A percentile compares a stretch with the other conserved stretches of the same genome.
These are phyloP conservation scores for Mercurialis annua DNA, from an alignment of 345 rosid genomes.

Conservation along the genomic window DNA sequence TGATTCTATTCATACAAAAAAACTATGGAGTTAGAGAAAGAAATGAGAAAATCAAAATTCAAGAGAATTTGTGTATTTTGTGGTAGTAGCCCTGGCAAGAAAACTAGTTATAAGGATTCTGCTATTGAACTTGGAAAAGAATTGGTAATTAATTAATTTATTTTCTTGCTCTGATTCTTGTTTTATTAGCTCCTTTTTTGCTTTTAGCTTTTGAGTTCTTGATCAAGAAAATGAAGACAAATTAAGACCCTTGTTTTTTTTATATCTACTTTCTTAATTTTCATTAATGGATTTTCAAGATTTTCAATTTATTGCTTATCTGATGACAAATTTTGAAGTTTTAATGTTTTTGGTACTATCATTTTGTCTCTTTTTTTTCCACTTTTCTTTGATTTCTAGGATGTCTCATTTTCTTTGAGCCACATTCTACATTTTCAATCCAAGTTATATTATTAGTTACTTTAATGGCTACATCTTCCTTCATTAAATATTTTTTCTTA, in stretches of 20 bases:
- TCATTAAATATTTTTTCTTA: background rate
- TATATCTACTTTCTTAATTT: too few relatives aligned
- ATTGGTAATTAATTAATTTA: conserved; percentile 14
- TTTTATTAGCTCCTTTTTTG: conserved; percentile 13
- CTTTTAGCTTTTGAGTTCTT: background rate
- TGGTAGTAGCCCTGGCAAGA: conserved; percentile 35
- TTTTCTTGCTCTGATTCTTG: background rate
- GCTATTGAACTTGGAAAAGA: conserved; percentile 33
- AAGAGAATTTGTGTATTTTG: conserved; percentile 33
- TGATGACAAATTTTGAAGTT: background rate
- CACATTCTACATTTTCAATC: background rate
- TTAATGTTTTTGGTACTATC: background rate
- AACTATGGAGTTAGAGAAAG: conserved; percentile 18
- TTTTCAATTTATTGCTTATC: too few relatives aligned
- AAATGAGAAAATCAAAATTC: conserved; percentile 25
- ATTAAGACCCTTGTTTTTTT: background rate
- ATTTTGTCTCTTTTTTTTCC: background rate
- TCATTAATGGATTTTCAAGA: too few relatives aligned
- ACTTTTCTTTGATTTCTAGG: background rate
- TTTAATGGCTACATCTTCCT: too few relatives aligned
- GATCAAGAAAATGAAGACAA: background rate
- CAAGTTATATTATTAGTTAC: too few relatives aligned
- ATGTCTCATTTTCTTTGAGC: background rate
- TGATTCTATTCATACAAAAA: background rate
- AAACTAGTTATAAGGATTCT: conserved; percentile 32